Conservation (phyloP, 306 rosid species). For the Trichosanthes cucumerina region DNA sequence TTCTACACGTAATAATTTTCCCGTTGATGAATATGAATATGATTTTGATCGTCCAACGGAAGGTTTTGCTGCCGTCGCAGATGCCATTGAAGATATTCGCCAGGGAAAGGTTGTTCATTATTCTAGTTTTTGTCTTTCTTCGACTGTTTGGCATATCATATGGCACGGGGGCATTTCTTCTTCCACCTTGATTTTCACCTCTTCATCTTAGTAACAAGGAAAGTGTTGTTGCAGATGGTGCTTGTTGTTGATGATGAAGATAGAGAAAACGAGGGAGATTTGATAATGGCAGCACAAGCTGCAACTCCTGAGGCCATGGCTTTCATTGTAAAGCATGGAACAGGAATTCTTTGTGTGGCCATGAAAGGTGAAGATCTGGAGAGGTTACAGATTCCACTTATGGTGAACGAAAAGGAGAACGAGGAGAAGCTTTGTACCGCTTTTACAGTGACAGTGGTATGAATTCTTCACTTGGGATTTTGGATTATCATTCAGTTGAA, state of each 20-base stretch:
- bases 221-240: conserved; percentile 46
- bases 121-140: background rate
- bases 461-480: conserved; percentile 12
- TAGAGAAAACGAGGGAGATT: conserved; percentile 88
- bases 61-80: conserved; percentile 71
- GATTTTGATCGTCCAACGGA: conserved; percentile 56
- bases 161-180: background rate
- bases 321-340: conserved; percentile 80
- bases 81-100: conserved; percentile 81
- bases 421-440: conserved; percentile 70
- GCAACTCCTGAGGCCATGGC: conserved; percentile 96
- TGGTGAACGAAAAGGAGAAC: conserved; percentile 68
- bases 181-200: background rate
- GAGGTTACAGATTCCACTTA: conserved; percentile 69
- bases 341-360: conserved; percentile 81
- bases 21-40: conserved; percentile 30
- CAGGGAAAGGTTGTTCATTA: conserved; percentile 57
- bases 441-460: conserved; percentile 80
- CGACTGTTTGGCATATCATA: background rate
- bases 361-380: conserved; percentile 72
- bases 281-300: conserved; percentile 79
- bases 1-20: conserved; percentile 25
- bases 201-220: conserved; percentile 5
- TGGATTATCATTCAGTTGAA: background rate
- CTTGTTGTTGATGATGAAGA: conserved; percentile 86